Evolutionary conservation across 768 basidiomycete genomes (phyloP), one percentile per base, ranked within the genome.

Genomic region (Tubosaeta sp.): DNA sequence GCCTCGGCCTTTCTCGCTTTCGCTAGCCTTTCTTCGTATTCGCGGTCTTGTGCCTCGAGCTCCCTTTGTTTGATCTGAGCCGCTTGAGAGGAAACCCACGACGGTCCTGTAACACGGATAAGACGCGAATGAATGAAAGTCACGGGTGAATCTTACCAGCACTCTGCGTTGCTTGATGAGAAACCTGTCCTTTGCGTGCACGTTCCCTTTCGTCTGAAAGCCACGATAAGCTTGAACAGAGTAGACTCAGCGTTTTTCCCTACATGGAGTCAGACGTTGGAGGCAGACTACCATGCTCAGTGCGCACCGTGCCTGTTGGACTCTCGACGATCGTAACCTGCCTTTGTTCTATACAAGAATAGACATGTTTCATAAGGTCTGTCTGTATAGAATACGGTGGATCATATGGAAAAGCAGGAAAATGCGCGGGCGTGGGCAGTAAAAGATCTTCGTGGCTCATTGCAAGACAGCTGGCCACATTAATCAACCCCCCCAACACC

Each of bases 291-390:
- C 21, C 35, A 4, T 25, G 49, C 13, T 24, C 25, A 9, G 31
- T 38, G 61, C 80, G 66, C 51, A 90, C 91, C 22, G 91, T 94
- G 59, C 91, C 92, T 0, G 92, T 94, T 0, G 92, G 92, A 57
- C 87, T 90, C 67, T 94, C 91, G 27, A 94, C 78, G 44, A 97
- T 86, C 1, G 91, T 80, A 16, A 96, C 80, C 56, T 83, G 82
- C 40, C 72, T 73, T n/a, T 71, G 57, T 65, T 94, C 91, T 40
- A 96, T 87, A 0, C 86, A 76, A 6, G 76, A 60, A 67, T 94
- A 97, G 1, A 98, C 72, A 56, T 93, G 90, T 16, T 75, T 82
- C 94, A 97, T 96, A 24, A 97, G 81, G 31, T 89, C 80, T 0
- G 78, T 71, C 65, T 98, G 95, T 51, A 95, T 94, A 16, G 76